Evolutionary conservation across 495 filamentous ascomycete genomes (phyloP), one percentile per base, ranked within the genome.

Genomic region (Hypoxylon lienhwacheense): DNA sequence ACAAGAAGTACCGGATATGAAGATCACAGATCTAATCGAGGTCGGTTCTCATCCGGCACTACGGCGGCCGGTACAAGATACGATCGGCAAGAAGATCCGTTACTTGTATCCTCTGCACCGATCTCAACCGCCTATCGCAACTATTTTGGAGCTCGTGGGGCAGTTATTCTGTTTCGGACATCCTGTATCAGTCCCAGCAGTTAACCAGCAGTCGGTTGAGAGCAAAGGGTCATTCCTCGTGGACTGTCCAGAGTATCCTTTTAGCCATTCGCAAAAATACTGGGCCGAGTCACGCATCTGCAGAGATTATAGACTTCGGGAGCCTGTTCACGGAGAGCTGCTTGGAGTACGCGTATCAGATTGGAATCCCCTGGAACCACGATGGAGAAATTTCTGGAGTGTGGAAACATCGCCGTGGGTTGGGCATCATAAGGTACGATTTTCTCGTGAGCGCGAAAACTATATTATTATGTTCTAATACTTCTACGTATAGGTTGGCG

Each of bases 31-130:
- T 28, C 40, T 82, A 1, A 47, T 86, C 12, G 83, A 86, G 43
- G 63, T 85, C 25, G 84, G 85, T 0, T 79, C 85, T 15, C 84
- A 86, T 55, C 55, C 70, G 5, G 77, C 82, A 0, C 63, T 88
- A 0, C 66, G 73, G 25, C 72, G 75, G 0, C 78, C 80, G 0
- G 51, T 79, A 10, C 66, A 70, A 14, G 71, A 82, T 21, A 78
- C 74, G n/a, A 33, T 79, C 5, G 61, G 70, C 17, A 33, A 59
- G 22, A 16, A 24, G 3, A 31, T 45, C n/a, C 35, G 32, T 14
- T 71, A 70, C 60, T n/a, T 67, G 53, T 25, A 63, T 62, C 57
- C 39, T 10, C 17, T 73, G 39, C 32, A 55, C 1, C 63, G 71
- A 2, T 59, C 55, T 7, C 49, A 70, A 14, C 33, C 66, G 12